phyloP scores from a whole-genome alignment of 176 grass and related monocot species.

The Oryza longistaminata region DNA sequence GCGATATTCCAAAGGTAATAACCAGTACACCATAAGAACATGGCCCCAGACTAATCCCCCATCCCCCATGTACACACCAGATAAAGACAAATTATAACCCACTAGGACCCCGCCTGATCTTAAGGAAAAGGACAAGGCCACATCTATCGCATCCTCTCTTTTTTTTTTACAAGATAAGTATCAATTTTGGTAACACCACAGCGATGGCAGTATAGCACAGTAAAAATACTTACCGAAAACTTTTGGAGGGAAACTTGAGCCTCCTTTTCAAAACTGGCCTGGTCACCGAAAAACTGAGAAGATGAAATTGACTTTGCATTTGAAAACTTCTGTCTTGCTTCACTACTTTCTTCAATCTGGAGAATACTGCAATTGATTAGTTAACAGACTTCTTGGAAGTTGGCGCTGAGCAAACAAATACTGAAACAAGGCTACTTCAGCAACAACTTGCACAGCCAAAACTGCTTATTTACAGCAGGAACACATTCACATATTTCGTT shows the following conservation, averaged over 20 bases:
- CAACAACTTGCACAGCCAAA: neutral
- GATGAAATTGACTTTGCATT: constrained; percentile 99
- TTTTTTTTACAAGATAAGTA: neutral
- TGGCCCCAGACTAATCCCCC: neutral
- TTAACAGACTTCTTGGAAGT: constrained; percentile 20
- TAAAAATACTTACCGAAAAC: constrained; percentile 65
- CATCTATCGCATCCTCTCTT: neutral
- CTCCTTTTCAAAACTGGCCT: constrained; percentile 58
- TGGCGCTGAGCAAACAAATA: neutral
- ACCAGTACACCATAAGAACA: neutral
- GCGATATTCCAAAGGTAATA: neutral
- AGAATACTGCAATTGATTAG: constrained; percentile 33
- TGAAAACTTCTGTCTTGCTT: constrained; percentile 93
- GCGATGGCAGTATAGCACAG: neutral
- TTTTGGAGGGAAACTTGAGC: constrained; percentile 85
- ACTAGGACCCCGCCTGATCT: neutral
- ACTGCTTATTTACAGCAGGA: neutral
- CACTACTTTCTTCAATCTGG: constrained; percentile 78
- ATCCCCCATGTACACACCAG: neutral
- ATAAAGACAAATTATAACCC: neutral
- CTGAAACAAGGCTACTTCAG: neutral
- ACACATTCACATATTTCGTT: neutral
- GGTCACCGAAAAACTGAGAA: constrained; percentile 86
- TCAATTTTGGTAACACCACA: neutral
- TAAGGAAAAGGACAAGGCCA: neutral